These are phyloP conservation scores for Saccharomyces hybrid DNA, from an alignment of 1,139 yeast species.

Conservation along the genomic window DNA sequence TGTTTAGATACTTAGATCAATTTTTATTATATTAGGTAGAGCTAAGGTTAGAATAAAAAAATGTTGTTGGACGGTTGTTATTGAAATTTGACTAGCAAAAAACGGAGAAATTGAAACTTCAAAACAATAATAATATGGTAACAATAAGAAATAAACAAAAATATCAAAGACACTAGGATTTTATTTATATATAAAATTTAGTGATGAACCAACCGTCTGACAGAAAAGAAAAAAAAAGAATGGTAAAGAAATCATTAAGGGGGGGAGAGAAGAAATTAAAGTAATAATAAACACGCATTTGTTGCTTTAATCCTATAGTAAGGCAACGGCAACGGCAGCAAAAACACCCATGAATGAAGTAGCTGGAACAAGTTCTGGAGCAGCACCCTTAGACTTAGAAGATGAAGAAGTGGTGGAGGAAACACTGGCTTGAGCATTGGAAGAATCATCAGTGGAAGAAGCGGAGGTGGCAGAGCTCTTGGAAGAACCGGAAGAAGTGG, in stretches of 20 bases:
- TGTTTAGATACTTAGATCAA: background rate
- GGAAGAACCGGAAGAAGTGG: conserved; percentile 32
- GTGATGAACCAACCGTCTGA: conserved; percentile 1
- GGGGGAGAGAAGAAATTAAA: background rate
- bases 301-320: conserved; percentile 40
- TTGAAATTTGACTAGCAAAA: background rate
- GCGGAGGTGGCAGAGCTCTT: conserved; percentile 15
- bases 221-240: background rate
- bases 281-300: background rate
- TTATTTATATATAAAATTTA: background rate
- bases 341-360: conserved; percentile 46
- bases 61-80: background rate
- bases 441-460: conserved; percentile 17
- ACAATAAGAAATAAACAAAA: background rate
- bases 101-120: background rate
- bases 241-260: background rate
- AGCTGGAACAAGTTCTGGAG: conserved; percentile 37
- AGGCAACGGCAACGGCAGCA: conserved; percentile 55
- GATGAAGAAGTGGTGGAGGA: conserved; percentile 19
- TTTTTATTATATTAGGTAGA: background rate
- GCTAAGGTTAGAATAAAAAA: background rate
- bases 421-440: conserved; percentile 14
- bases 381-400: conserved; percentile 26
- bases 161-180: background rate
- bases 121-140: background rate